These are phyloP conservation scores for Cutaneotrichosporon cavernicola DNA, from an alignment of 1,284 basidiomycete species.

Conservation along the genomic window DNA sequence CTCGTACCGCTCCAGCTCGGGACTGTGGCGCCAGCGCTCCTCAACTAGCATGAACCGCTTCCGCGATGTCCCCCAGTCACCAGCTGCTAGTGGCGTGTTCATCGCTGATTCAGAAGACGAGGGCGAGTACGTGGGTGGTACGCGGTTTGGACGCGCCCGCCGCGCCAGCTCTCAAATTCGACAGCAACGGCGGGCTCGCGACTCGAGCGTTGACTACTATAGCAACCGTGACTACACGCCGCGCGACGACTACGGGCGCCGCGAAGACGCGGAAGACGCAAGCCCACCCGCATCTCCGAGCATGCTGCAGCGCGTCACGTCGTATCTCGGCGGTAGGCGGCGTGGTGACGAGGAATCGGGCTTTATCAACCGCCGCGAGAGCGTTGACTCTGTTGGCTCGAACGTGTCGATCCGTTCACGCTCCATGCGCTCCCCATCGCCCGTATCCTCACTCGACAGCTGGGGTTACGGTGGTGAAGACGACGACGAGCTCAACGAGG, in stretches of 20 bases:
- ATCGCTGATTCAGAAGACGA: conserved; percentile 47
- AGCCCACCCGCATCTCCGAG: conserved; percentile 29
- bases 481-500: conserved; percentile 37
- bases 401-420: conserved; percentile 27
- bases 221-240: conserved; percentile 10
- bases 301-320: conserved; percentile 46
- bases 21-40: conserved; percentile 29
- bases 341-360: conserved; percentile 26
- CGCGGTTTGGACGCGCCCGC: conserved; percentile 16
- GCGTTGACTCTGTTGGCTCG: conserved; percentile 25
- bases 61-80: conserved; percentile 30
- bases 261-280: conserved; percentile 18
- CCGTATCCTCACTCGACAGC: conserved; percentile 35
- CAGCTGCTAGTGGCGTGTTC: conserved; percentile 40
- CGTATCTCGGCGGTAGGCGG: conserved; percentile 44
- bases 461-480: conserved; percentile 51
- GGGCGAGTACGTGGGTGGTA: conserved; percentile 20
- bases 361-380: conserved; percentile 17
- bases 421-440: conserved; percentile 25
- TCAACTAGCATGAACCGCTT: conserved; percentile 21
- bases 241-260: conserved; percentile 20
- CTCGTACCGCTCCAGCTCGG: conserved; percentile 29
- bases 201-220: conserved; percentile 20
- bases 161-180: conserved; percentile 12
- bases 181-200: conserved; percentile 11